A percentile compares a stretch with the other conserved stretches of the same genome.
These are phyloP conservation scores for Linderniella brevidens DNA, from an alignment of 257 asterid genomes.

Conservation along the genomic window DNA sequence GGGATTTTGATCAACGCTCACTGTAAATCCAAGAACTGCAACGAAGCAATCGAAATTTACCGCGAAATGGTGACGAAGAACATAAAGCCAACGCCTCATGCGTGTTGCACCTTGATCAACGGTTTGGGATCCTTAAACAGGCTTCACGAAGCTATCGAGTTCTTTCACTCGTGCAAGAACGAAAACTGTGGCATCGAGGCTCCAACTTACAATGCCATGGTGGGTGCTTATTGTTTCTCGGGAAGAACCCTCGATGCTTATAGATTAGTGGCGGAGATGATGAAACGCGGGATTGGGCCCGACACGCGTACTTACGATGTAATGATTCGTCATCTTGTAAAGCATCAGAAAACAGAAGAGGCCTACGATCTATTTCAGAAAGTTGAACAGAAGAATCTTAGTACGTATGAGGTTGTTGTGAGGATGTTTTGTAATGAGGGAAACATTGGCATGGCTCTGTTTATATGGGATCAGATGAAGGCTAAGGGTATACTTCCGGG, in stretches of 20 bases:
- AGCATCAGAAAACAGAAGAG: conserved; percentile 26
- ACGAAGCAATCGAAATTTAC: conserved; percentile 34
- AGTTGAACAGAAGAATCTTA: conserved; percentile 49
- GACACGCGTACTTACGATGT: conserved; percentile 60
- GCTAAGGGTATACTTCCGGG: conserved; percentile 52
- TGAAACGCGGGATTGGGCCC: conserved; percentile 43
- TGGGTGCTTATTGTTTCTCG: conserved; percentile 81
- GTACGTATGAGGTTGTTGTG: conserved; percentile 64
- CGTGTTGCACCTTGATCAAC: conserved; percentile 71
- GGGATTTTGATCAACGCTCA: conserved; percentile 58
- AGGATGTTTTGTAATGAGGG: conserved; percentile 66
- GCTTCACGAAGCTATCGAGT: conserved; percentile 41
- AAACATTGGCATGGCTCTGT: conserved; percentile 45
- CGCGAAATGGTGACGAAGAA: conserved; percentile 40
- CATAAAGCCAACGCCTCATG: conserved; percentile 53
- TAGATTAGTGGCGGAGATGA: conserved; percentile 48
- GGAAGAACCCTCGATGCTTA: conserved; percentile 34
- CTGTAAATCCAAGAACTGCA: conserved; percentile 39
- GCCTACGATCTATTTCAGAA: conserved; percentile 41
- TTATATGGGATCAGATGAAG: conserved; percentile 67
- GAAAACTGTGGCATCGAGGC: conserved; percentile 30
- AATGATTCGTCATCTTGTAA: conserved; percentile 51
- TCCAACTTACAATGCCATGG: conserved; percentile 64
- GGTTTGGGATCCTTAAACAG: conserved; percentile 62
- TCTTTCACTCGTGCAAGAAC: conserved; percentile 35